Evolutionary conservation across 495 filamentous ascomycete genomes (phyloP), one percentile per base, ranked within the genome.

Genomic region (Saxophila tyrrhenica): DNA sequence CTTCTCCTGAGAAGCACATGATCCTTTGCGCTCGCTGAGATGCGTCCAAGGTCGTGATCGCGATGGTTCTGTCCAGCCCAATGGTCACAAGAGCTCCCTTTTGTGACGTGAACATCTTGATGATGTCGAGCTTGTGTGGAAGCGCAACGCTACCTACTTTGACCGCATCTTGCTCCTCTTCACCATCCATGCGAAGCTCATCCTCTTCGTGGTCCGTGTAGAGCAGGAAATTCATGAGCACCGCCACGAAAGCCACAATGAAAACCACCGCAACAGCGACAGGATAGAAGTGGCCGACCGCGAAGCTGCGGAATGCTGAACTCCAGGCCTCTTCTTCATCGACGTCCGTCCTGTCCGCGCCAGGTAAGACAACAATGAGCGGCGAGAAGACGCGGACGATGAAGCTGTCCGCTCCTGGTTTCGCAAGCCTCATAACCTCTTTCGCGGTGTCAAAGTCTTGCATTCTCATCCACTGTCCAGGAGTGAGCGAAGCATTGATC

Each of bases 391-490:
- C 81, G 35, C 75, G 74, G 11, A 83, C 83, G 19, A 86, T 72
- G 59, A 85, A 80, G 66, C 78, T 80, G 61, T 81, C 70, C 1
- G 78, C 78, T 51, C 75, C 67, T 1, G 84, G 84, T 52, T 82
- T 87, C 57, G 86, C 73, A 9, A 83, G 71, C 22, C 74, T 72
- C 62, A 88, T 84, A 15, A 87, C 71, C 58, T 88, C 84, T 48
- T 75, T 75, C 8, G 82, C 83, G 0, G 84, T 87, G 55, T 85
- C 77, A 59, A 85, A 80, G 54, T 87, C 84, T 68, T 88, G 84
- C 56, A 86, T 72, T 17, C 75, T 72, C 32, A 88, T 70, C 84
- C 84, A 88, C 22, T 82, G 78, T 9, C 76, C 78, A 7, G 83
- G 83, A 35, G 80, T 82, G 39, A 84, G 70, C 9, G 81, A 81